A percentile compares a stretch with the other conserved stretches of the same genome.
phyloP scores from a whole-genome alignment of 306 rosid genomes.

The Castanea mollissima region DNA sequence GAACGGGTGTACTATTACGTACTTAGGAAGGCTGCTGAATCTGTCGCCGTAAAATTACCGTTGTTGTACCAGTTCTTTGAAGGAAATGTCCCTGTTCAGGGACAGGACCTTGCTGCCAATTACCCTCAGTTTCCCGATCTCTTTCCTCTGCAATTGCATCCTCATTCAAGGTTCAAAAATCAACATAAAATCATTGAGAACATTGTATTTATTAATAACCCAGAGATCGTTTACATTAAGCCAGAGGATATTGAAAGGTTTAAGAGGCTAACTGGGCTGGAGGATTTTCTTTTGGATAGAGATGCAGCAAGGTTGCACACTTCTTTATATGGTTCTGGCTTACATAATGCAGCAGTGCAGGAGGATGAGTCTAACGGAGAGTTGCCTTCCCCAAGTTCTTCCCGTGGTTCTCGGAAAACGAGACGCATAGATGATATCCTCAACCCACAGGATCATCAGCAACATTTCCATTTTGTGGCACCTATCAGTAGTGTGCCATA shows the following conservation, averaged over 20 bases:
- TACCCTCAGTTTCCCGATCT: conserved; percentile 60
- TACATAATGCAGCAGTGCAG: neutral
- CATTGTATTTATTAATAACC: conserved; percentile 41
- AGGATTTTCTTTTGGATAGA: conserved; percentile 45
- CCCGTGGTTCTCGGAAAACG: conserved; percentile 5
- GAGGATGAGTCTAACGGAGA: conserved; percentile 28
- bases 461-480: conserved; percentile 31
- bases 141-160: conserved; percentile 48
- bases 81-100: conserved; percentile 30
- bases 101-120: conserved; percentile 23
- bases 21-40: conserved; percentile 52
- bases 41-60: conserved; percentile 29
- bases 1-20: conserved; percentile 41
- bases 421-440: conserved; percentile 26
- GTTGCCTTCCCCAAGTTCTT: conserved; percentile 16
- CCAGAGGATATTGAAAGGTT: conserved; percentile 60
- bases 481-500: conserved; percentile 49
- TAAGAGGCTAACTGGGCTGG: conserved; percentile 61
- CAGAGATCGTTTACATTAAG: conserved; percentile 30
- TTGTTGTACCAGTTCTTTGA: conserved; percentile 40
- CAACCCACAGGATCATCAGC: conserved; percentile 24
- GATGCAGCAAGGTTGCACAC: conserved; percentile 37
- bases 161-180: conserved; percentile 28
- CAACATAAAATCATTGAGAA: conserved; percentile 28
- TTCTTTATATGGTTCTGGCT: conserved; percentile 9